Evolutionary conservation across 805 yeast species (phyloP), one percentile per base, ranked within the genome.

Genomic region (Kodamaea nitidulidarum): DNA sequence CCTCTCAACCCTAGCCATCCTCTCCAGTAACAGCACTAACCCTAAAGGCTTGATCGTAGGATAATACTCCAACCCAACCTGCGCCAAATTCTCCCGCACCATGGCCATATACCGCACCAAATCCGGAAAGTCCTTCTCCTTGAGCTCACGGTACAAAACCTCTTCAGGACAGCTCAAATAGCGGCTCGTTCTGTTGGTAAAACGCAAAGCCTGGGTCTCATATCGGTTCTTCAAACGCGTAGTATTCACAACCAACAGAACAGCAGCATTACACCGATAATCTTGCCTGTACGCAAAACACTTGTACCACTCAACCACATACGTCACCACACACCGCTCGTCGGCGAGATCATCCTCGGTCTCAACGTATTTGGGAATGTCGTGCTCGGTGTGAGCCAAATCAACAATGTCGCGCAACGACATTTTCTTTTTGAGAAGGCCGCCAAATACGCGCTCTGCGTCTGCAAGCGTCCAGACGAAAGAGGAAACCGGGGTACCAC

Each of bases 221-320:
- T 61, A 61, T 32, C 51, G 55, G 43, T 59, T 51, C 32, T 58
- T 62, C 25, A 45, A 32, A 27, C 51, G 55, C 16, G 50, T 45
- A 1, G 57, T 46, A 12, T 38, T 21, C 20, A 36, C 32, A 14
- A 43, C 30, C 27, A 46, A 30, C 4, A 28, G 39, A 9, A 45
- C 36, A 15, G 41, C 31, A 10, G 29, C 40, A 31, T 45, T 41
- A 35, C 31, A 42, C n/a, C 28, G 15, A 15, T 15, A 11, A 28
- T 34, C 32, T 3, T 35, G 25, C 12, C 15, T 20, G 12, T 25
- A 16, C 11, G 34, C 67, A 43, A 66, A 63, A 17, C 43, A 46
- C 40, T 75, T 76, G 56, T 69, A 79, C 79, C 81, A 75, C 48
- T 79, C 75, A 10, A 81, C 70, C 8, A 80, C 56, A 50, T 76